phyloP scores from a whole-genome alignment of 2,329 filamentous ascomycete genomes.

The Chrysosporium keratinophilum region DNA sequence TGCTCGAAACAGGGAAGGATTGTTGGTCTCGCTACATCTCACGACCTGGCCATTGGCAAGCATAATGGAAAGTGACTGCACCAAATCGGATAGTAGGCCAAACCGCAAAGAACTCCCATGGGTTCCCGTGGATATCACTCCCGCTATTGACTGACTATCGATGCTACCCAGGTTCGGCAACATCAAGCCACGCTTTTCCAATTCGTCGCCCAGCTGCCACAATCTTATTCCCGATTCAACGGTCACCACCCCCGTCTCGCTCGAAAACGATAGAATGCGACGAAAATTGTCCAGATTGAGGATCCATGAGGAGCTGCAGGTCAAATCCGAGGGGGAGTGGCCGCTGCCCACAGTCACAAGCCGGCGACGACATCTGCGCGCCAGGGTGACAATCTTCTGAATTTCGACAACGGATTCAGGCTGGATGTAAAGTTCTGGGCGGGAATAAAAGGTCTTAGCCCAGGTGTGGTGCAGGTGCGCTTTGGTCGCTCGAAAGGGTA shows the following conservation, averaged over 20 bases:
- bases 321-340: conserved; percentile 85
- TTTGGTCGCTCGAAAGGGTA: conserved; percentile 66
- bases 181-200: conserved; percentile 66
- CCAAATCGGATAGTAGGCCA: conserved; percentile 70
- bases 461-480: conserved; percentile 79
- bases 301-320: conserved; percentile 88
- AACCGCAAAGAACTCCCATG: conserved; percentile 80
- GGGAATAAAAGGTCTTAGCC: conserved; percentile 83
- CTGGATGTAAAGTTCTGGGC: conserved; percentile 82
- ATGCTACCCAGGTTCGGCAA: conserved; percentile 93
- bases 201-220: conserved; percentile 58
- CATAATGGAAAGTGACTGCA: conserved; percentile 66
- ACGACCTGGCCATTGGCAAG: conserved; percentile 68
- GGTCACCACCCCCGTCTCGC: conserved; percentile 54
- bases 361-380: conserved; percentile 67
- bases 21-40: conserved; percentile 56
- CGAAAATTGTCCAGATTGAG: conserved; percentile 82
- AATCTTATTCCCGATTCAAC: conserved; percentile 86
- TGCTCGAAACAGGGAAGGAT: conserved; percentile 74
- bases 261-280: conserved; percentile 60
- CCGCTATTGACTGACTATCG: conserved; percentile 84
- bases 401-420: conserved; percentile 71
- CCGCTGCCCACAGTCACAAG: conserved; percentile 80
- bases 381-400: conserved; percentile 70
- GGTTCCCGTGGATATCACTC: conserved; percentile 84